These are phyloP conservation scores for Conticribra weissflogii DNA, from an alignment of 108 stramenopile species.

Conservation along the genomic window DNA sequence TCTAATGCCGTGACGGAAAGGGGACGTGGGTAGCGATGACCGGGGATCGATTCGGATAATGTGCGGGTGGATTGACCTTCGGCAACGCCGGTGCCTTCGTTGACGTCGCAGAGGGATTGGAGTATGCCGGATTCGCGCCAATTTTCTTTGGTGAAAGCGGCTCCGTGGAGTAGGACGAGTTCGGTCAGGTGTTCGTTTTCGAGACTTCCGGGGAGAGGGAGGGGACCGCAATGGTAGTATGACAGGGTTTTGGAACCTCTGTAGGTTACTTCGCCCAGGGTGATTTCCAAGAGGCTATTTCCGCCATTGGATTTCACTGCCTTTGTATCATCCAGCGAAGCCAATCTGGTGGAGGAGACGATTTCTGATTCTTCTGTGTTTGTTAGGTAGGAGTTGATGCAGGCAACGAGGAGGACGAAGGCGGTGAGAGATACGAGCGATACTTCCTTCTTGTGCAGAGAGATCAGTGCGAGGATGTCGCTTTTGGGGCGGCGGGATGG, in stretches of 20 bases:
- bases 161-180: conserved; percentile 73
- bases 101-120: conserved; percentile 45
- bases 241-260: conserved; percentile 4
- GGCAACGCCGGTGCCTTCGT: conserved; percentile 6
- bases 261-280: neutral
- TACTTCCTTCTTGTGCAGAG: no score
- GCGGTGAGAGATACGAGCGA: no score
- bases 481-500: no score
- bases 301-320: no score
- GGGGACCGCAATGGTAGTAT: conserved; percentile 49
- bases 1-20: conserved; percentile 62
- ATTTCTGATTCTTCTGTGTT: no score
- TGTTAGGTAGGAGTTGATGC: no score
- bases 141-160: conserved; percentile 77
- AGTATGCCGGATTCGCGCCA: conserved; percentile 75
- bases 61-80: neutral
- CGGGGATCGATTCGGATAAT: neutral
- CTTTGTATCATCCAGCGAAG: no score
- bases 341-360: no score
- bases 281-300: neutral
- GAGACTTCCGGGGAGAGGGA: neutral
- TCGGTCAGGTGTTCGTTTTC: conserved; percentile 19
- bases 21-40: neutral
- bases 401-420: no score
- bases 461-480: no score